These are phyloP conservation scores for Sphaerosporella brunnea DNA, from an alignment of 495 filamentous ascomycete species.

Conservation along the genomic window DNA sequence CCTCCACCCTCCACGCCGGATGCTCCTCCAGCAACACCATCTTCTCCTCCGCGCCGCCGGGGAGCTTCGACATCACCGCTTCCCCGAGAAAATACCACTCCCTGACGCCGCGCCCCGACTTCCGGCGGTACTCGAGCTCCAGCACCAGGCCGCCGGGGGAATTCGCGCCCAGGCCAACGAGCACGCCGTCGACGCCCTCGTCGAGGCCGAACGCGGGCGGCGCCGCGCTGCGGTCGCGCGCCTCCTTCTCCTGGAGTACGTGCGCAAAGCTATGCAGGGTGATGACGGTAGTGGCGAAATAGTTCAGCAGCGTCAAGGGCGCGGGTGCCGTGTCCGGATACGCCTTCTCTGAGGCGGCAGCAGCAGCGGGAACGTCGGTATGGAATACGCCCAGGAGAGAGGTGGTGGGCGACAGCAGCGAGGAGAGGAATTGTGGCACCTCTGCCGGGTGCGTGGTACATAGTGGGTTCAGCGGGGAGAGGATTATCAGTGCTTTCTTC, in stretches of 20 bases:
- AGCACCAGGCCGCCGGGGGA: conserved; percentile 45
- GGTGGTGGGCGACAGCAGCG: conserved; percentile 36
- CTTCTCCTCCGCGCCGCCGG: conserved; percentile 26
- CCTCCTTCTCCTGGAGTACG: conserved; percentile 45
- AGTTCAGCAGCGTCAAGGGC: conserved; percentile 42
- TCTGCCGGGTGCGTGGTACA: conserved; percentile 23
- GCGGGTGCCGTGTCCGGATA: conserved; percentile 44
- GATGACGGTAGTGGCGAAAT: conserved; percentile 51
- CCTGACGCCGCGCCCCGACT: conserved; percentile 55
- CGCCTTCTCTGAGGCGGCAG: conserved; percentile 10
- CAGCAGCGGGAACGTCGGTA: conserved; percentile 38
- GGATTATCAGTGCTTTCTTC: conserved; percentile 38
- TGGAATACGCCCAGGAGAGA: conserved; percentile 51
- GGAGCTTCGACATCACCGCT: background rate
- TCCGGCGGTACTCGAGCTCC: conserved; percentile 68
- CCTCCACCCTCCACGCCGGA: conserved; percentile 41
- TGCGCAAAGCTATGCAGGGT: conserved; percentile 47
- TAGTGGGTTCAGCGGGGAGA: conserved; percentile 45
- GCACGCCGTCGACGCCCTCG: conserved; percentile 38
- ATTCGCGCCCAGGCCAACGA: conserved; percentile 25
- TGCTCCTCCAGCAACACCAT: conserved; percentile 66
- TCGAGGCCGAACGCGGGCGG: conserved; percentile 60
- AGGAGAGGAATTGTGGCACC: conserved; percentile 38
- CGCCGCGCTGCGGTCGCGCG: conserved; percentile 47
- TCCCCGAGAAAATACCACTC: conserved; percentile 56